Evolutionary conservation across 225 moss, liverwort and hornwort species (phyloP), one percentile per base, ranked within the genome.

Genomic region (Lunularia cruciata): DNA sequence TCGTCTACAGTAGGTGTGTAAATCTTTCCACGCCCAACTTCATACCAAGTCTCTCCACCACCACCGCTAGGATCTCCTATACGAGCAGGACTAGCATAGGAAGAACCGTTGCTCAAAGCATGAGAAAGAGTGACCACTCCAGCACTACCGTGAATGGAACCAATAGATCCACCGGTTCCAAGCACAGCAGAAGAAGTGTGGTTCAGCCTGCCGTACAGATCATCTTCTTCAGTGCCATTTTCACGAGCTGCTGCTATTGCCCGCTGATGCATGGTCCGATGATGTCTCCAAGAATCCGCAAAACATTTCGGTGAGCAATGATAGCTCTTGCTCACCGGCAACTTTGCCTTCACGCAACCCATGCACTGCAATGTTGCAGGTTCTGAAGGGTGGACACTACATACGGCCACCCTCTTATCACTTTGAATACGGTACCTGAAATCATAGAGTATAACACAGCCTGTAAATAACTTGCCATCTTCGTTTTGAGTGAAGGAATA

Each of bases 231-330:
- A 0, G 87, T 72, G 35, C 95, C 92, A 72, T 96, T 96, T 77
- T 96, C 95, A 70, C 89, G 92, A 53, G 90, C 88, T 64, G 84
- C 87, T 2, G 75, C 70, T 23, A 90, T 80, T 11, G 95, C 92
- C 70, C 90, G 88, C 72, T 86, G 86, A 75, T 96, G 95, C 92
- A 96, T 96, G 42, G 83, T 76, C 39, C 90, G 77, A 65, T 96
- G 95, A 57, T 90, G 88, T 59, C 95, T 78, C 95, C 95, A 96
- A 92, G 95, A 88, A 72, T 96, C 95, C 19, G 86, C 78, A 58
- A 96, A 96, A 75, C 95, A 96, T 78, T 90, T 96, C 43, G 90
- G 77, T 70, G 92, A 86, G 78, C 95, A 96, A 58, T 96, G 95
- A 71, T 89, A 90, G 77, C 95, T 96, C 83, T 96, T 96, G 70